Evolutionary conservation across 2,329 filamentous ascomycete species (phyloP), one percentile per base, ranked within the genome.

Genomic region (Fusarium abutilonis): DNA sequence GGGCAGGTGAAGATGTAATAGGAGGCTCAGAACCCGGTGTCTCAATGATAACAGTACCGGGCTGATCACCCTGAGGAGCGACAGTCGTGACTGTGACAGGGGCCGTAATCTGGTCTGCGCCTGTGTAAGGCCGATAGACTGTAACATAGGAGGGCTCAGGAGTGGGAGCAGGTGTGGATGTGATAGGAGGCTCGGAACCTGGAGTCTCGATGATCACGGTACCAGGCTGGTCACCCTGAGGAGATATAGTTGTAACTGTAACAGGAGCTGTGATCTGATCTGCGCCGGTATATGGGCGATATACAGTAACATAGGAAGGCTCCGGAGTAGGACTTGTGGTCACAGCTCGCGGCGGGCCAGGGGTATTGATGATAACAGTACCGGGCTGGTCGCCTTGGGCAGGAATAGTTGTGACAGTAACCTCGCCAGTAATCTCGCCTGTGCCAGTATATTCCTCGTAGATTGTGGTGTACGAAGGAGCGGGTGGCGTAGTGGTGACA

Each of bases 311-410:
- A 13, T 65, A 64, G 6, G 61, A 44, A n/a, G 49, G 39, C 10
- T 46, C 50, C 7, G 38, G 42, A 4, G 36, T 17, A 36, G 40
- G 31, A 40, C 31, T 46, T 3, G 51, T 61, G 10, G 56, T 56
- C 14, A 45, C 13, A 1, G 49, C 32, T 13, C 40, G 43, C 15
- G 53, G 48, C 21, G 29, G 28, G 9, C 28, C 51, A 17, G 61
- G 61, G 4, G 61, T 64, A 11, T 65, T 56, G 10, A 65, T 62
- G 6, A 64, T 50, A 11, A 64, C 47, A 5, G 61, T 64, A 3
- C 61, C 56, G 3, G 61, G 61, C 26, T 58, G 47, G 9, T 62
- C 61, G 2, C 51, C 56, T 34, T 50, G 44, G 3, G 61, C 61
- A 9, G 60, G 19, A 11, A 64, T 58, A 8, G 52, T 64, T 1